Evolutionary conservation across 1,284 basidiomycete genomes (phyloP).

Genomic region (Golubevia sp.): DNA sequence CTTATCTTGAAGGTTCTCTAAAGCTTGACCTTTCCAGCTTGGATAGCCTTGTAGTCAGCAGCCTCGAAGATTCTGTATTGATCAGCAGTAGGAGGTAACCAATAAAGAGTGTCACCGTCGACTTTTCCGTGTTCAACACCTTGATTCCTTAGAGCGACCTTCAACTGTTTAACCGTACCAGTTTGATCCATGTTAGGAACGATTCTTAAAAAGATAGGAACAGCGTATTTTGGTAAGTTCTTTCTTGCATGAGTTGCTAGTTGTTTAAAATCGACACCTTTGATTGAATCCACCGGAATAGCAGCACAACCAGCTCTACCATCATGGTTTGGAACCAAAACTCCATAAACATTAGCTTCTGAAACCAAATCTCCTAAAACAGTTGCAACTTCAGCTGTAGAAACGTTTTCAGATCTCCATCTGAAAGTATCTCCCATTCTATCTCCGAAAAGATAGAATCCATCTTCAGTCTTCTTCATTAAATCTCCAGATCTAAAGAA

Average conservation of each 20-base stretch:
- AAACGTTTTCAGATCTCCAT: conserved; percentile 58
- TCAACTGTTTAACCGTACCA: conserved; percentile 59
- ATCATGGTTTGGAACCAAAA: conserved; percentile 58
- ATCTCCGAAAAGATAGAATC: conserved; percentile 60
- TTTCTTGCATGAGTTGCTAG: conserved; percentile 44
- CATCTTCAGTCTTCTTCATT: conserved; percentile 42
- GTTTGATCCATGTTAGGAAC: conserved; percentile 48
- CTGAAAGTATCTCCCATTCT: conserved; percentile 59
- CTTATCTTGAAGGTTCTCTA: too few species aligned
- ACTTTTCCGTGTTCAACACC: conserved; percentile 55
- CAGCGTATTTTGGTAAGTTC: conserved; percentile 59
- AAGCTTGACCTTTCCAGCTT: conserved; percentile 39
- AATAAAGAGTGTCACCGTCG: conserved; percentile 32
- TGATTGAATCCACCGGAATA: conserved; percentile 31
- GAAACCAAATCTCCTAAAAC: conserved; percentile 50
- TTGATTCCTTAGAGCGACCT: conserved; percentile 54
- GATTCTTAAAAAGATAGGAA: conserved; percentile 57
- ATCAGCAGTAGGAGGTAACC: conserved; percentile 40
- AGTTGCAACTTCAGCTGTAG: conserved; percentile 52
- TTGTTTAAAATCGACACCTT: conserved; percentile 33
- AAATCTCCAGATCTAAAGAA: conserved; percentile 61
- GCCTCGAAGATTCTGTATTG: conserved; percentile 35
- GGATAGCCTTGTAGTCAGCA: conserved; percentile 29
- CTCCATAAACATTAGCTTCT: conserved; percentile 61
- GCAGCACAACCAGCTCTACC: conserved; percentile 62